Percentiles rank a stretch among this genome's conserved stretches.
Evolutionary conservation across 805 yeast genomes (phyloP).

Genomic region (Candida golubevii): DNA sequence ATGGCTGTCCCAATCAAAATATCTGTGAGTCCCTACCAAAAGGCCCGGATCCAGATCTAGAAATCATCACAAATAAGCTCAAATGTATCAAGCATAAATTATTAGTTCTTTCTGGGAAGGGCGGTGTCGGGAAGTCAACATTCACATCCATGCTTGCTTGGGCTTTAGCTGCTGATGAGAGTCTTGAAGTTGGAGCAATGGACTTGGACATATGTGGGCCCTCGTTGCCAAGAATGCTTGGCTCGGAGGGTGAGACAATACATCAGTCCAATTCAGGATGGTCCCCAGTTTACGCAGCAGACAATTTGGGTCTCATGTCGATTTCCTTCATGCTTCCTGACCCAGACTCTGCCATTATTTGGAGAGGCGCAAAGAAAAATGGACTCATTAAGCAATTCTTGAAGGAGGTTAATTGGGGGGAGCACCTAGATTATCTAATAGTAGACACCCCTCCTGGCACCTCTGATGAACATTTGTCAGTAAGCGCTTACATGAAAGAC

Average conservation of each 20-base stretch:
- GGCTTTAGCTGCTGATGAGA: conserved; percentile 83
- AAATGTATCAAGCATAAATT: conserved; percentile 70
- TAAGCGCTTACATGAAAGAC: conserved; percentile 81
- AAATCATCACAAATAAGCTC: conserved; percentile 65
- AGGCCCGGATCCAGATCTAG: conserved; percentile 94
- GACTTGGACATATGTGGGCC: conserved; percentile 98
- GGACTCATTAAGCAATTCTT: conserved; percentile 89
- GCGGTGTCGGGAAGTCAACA: conserved; percentile 98
- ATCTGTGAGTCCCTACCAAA: conserved; percentile 85
- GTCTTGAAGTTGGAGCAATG: conserved; percentile 90
- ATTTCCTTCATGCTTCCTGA: conserved; percentile 94
- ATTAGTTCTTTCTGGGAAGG: conserved; percentile 74
- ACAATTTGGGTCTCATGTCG: conserved; percentile 92
- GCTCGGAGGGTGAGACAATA: conserved; percentile 79
- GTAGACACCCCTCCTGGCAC: conserved; percentile 99
- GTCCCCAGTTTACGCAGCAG: conserved; percentile 95
- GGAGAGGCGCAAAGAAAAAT: conserved; percentile 97
- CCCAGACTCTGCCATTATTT: conserved; percentile 87
- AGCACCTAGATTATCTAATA: conserved; percentile 69
- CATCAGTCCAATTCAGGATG: conserved; percentile 92
- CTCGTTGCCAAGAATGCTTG: conserved; percentile 89
- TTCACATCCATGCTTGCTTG: conserved; percentile 94
- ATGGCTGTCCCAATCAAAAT: conserved; percentile 89
- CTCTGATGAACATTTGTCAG: conserved; percentile 92
- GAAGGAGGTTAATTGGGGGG: conserved; percentile 95